Evolutionary conservation across 108 stramenopile genomes (phyloP).

Genomic region (Nitzschia sp.): DNA sequence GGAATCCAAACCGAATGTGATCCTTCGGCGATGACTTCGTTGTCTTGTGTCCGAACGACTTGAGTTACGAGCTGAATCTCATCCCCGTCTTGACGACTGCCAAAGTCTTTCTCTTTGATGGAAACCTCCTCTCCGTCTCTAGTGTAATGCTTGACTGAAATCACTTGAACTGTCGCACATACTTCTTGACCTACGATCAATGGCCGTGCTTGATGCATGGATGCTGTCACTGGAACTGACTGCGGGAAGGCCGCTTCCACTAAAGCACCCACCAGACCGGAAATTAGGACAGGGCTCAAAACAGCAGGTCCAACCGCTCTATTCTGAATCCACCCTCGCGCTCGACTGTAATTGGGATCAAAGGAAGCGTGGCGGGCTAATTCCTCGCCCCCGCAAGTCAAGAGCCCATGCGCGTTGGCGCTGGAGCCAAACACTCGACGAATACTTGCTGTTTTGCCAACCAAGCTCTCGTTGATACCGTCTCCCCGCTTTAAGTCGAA

Average conservation of each 20-base stretch:
- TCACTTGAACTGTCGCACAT: constrained; percentile 31
- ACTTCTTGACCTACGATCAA: constrained; percentile 51
- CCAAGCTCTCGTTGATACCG: constrained; percentile 21
- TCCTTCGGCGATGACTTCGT: constrained; percentile 42
- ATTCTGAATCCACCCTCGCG: constrained; percentile 48
- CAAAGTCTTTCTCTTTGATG: constrained; percentile 5
- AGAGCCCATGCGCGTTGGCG: constrained; percentile 41
- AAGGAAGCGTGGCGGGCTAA: constrained; percentile 52
- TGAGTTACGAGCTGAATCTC: constrained; percentile 37
- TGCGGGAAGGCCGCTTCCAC: constrained; percentile 55
- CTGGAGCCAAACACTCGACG: constrained; percentile 45
- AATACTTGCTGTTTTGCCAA: constrained; percentile 38
- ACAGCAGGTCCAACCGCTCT: constrained; percentile 60
- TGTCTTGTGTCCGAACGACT: constrained; percentile 45
- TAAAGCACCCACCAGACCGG: constrained; percentile 50
- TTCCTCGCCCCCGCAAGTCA: constrained; percentile 43
- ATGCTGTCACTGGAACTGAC: constrained; percentile 21
- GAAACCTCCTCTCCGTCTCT: neutral
- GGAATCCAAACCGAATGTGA: constrained; percentile 51
- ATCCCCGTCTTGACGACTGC: constrained; percentile 30
- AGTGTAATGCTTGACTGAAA: constrained; percentile 5
- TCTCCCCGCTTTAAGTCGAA: constrained; percentile 7
- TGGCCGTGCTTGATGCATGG: constrained; percentile 40
- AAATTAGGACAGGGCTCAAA: constrained; percentile 41
- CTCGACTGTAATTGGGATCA: constrained; percentile 50